Percentiles rank a stretch among this genome's conserved stretches.
These are phyloP conservation scores for Trichoderma afroharzianum DNA, from an alignment of 2,329 filamentous ascomycete species.

Conservation along the genomic window DNA sequence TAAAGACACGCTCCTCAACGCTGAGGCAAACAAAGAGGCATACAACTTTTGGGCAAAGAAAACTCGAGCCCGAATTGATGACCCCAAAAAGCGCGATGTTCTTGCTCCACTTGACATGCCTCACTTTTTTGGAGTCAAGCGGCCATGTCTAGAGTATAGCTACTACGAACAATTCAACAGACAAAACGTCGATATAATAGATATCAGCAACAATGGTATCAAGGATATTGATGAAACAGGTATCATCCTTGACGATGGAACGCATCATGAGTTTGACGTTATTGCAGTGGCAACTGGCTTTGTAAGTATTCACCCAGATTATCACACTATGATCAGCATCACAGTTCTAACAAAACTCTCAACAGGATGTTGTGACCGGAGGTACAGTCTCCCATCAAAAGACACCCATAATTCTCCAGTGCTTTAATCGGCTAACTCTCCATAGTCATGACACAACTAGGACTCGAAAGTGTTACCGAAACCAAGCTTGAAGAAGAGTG, in stretches of 20 bases:
- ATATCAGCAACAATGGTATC: conserved; percentile 40
- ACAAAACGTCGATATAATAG: conserved; percentile 39
- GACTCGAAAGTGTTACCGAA: conserved; percentile 39
- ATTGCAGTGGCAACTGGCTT: conserved; percentile 46
- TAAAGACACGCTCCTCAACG: conserved; percentile 46
- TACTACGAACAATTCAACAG: conserved; percentile 49
- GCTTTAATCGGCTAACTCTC: neutral
- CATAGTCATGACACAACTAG: conserved; percentile 43
- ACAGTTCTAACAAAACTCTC: neutral
- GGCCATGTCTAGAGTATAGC: conserved; percentile 40
- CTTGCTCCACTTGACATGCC: conserved; percentile 51
- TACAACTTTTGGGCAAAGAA: conserved; percentile 56
- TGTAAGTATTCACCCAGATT: conserved; percentile 28
- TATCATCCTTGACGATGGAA: conserved; percentile 38
- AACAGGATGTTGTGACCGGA: conserved; percentile 6
- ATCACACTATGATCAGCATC: too few species aligned
- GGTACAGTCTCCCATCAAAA: neutral
- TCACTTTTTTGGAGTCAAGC: conserved; percentile 53
- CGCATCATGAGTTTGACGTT: conserved; percentile 41
- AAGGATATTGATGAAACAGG: conserved; percentile 40
- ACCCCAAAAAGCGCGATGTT: conserved; percentile 46
- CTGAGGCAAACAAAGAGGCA: conserved; percentile 47
- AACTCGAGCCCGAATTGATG: conserved; percentile 45
- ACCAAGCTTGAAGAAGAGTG: conserved; percentile 41
- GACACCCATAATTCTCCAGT: neutral